phyloP scores from a whole-genome alignment of 805 yeast species.

The Nakazawaea pomicola region DNA sequence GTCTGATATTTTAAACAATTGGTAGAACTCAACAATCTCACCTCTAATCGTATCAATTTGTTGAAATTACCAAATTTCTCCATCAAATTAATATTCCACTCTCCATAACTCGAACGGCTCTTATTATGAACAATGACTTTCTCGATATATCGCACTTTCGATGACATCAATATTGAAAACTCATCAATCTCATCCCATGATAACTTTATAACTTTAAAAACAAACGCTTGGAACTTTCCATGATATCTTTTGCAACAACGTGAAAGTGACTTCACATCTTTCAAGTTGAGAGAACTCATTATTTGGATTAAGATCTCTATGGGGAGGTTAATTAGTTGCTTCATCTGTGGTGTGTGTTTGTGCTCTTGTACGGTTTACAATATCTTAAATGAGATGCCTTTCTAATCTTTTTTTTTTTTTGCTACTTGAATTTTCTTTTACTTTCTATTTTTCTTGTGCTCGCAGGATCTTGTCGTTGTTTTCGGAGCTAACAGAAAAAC shows the following conservation, averaged over 20 bases:
- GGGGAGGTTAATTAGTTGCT: constrained; percentile 5
- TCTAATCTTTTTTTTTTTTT: not conserved
- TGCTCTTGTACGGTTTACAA: too few relatives aligned
- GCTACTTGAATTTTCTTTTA: not conserved
- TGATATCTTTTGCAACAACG: not conserved
- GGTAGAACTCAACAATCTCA: constrained; percentile 26
- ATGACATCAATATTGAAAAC: not conserved
- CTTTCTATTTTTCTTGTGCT: too few relatives aligned
- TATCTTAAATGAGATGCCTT: too few relatives aligned
- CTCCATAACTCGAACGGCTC: constrained; percentile 15
- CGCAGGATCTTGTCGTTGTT: too few relatives aligned
- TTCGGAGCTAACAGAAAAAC: too few relatives aligned
- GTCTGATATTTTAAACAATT: constrained; percentile 29
- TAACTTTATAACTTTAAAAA: constrained; percentile 1
- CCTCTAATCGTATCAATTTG: constrained; percentile 19
- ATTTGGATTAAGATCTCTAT: constrained; percentile 3
- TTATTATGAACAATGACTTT: constrained; percentile 1
- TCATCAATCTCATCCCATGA: constrained; percentile 7
- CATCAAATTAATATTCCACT: constrained; percentile 15
- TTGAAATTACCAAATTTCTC: constrained; percentile 16
- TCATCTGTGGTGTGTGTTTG: too few relatives aligned
- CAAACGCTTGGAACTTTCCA: not conserved
- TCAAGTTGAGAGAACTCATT: not conserved
- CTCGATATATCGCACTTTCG: not conserved
- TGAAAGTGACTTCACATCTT: constrained; percentile 7